Evolutionary conservation across 192 early-diverging fungal species (phyloP).

Genomic region (Entophlyctis luteolus): DNA sequence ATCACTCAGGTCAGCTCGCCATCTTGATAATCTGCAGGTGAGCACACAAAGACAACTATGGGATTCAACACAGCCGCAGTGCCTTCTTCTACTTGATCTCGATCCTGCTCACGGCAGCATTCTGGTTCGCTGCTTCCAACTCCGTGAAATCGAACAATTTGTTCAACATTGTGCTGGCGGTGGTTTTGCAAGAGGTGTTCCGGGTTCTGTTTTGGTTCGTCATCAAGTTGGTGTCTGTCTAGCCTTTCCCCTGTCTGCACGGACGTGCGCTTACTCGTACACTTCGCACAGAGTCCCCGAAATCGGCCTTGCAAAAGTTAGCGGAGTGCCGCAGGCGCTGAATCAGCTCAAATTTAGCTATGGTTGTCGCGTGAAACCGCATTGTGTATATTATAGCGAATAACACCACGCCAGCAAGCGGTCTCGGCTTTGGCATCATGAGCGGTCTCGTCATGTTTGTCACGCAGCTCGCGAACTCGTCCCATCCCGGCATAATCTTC

Average conservation of each 20-base stretch:
- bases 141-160: conserved; percentile 29
- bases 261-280: too few species aligned
- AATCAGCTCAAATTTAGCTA: conserved; percentile 63
- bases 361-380: conserved; percentile 30
- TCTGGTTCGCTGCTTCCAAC: conserved; percentile 59
- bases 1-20: conserved; percentile 65
- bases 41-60: too few species aligned
- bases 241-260: too few species aligned
- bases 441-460: conserved; percentile 65
- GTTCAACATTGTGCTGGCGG: conserved; percentile 42
- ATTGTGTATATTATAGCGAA: not conserved
- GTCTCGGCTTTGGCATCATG: conserved; percentile 52
- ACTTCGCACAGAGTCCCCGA: conserved; percentile 75
- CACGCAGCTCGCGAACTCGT: conserved; percentile 60
- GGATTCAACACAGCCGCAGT: too few species aligned
- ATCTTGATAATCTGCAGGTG: conserved; percentile 72
- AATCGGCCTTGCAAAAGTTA: conserved; percentile 56
- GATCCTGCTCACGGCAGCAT: conserved; percentile 63
- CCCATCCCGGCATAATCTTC: conserved; percentile 64
- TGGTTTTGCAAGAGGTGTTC: conserved; percentile 66
- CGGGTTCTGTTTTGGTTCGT: conserved; percentile 62
- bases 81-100: conserved; percentile 82
- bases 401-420: not conserved
- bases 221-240: conserved; percentile 37
- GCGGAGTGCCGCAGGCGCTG: conserved; percentile 60